Base-by-base conservation (phyloP, 495 filamentous ascomycete genomes). In the Talaromyces liani region DNA sequence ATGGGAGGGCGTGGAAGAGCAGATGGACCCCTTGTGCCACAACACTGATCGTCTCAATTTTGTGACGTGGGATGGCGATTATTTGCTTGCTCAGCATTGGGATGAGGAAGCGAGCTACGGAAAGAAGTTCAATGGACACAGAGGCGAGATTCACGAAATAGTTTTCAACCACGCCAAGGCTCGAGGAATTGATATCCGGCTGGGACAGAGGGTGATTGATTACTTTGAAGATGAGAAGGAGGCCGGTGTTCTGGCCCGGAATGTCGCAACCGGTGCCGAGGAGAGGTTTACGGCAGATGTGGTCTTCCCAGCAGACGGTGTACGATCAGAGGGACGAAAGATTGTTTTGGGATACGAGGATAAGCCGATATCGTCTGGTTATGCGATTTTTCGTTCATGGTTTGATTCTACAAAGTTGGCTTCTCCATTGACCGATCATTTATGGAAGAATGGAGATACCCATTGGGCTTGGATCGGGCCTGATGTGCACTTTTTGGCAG, bases 401-500 rank as follows among this genome's bases (percentile, higher is more conserved):
- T 57, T 57, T 12, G 54, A 57, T 33, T 57, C 54, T 29, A 29
- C 54, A 12, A 57, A 57, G 3, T 33, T 57, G 20, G 33, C 4
- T 4, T 57, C 54, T 16, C 86, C 87, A 7, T 72, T 85, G n/a
- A 82, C 84, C 7, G 76, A 73, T 39, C 83, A 82, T 61, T 79
- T 87, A 49, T 86, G 86, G 16, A 79, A 81, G 33, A 81, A 87
- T 62, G 86, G 86, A n/a, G 87, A 89, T 64, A 81, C 81, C 0
- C 85, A 86, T 65, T 76, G 82, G 25, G 84, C 80, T 2, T 87
- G 79, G 79, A 82, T 85, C 53, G 85, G 86, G 0, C 84, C 80
- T 2, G 84, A 88, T 61, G 81, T 88, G 25, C 86, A 88, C 71
- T 86, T 88, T 70, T 76, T 88, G 56, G 83, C 83, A 25, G 81